Conservation (phyloP, 192 early-diverging fungal genomes). For the Coemansia sp. region DNA sequence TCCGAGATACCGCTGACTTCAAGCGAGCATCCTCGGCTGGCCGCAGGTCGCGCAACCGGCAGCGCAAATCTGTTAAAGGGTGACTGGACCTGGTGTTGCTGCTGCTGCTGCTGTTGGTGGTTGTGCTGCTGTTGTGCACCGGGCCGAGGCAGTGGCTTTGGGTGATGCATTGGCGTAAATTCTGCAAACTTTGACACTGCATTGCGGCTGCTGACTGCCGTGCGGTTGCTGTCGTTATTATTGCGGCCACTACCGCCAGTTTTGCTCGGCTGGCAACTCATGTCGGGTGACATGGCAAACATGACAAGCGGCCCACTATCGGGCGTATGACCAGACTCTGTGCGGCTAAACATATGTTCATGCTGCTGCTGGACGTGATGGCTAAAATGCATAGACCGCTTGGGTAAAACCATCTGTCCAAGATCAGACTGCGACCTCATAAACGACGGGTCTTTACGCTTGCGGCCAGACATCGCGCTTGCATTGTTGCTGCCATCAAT, state of each 20-base stretch:
- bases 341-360: conserved; percentile 5
- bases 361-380: conserved; percentile 5
- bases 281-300: conserved; percentile 12
- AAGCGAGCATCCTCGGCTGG: conserved; percentile 6
- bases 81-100: conserved; percentile 9
- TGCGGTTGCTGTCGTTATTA: background rate
- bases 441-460: conserved; percentile 51
- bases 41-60: background rate
- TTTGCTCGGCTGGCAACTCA: background rate
- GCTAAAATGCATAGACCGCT: conserved; percentile 27
- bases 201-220: background rate
- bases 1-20: conserved; percentile 15
- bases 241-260: background rate
- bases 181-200: conserved; percentile 6
- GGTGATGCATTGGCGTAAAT: conserved; percentile 24
- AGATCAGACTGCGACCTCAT: conserved; percentile 52
- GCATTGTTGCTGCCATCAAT: conserved; percentile 3
- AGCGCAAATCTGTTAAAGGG: background rate
- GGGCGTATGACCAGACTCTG: background rate
- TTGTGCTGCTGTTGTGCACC: conserved; percentile 9
- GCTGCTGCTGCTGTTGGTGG: conserved; percentile 5
- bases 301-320: conserved; percentile 6
- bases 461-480: conserved; percentile 12
- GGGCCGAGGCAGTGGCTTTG: conserved; percentile 42
- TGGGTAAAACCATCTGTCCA: conserved; percentile 29